Evolutionary conservation across 2,329 filamentous ascomycete species (phyloP).

Genomic region (Alternaria incomplexa): DNA sequence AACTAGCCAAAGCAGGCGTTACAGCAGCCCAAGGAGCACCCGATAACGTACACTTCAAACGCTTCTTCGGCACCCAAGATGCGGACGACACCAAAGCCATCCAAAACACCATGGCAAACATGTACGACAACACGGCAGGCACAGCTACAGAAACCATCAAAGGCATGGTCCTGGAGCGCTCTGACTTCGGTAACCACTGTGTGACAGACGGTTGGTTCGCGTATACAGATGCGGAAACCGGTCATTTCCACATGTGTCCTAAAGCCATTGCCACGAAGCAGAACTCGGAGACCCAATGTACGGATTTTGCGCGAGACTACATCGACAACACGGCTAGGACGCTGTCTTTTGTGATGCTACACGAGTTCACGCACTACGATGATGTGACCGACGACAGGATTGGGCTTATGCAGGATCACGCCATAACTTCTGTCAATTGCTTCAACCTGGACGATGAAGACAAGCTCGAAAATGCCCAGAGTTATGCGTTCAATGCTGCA

Average conservation of each 20-base stretch:
- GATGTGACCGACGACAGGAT: background rate
- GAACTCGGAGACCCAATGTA: background rate
- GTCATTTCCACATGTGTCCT: background rate
- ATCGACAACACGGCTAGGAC: background rate
- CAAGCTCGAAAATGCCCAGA: background rate
- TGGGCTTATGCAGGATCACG: no score
- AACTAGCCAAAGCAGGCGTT: background rate
- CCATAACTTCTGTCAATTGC: background rate
- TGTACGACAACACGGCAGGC: background rate
- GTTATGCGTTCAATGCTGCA: background rate
- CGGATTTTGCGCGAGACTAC: background rate
- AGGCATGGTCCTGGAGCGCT: background rate
- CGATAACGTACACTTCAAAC: background rate
- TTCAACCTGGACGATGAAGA: background rate
- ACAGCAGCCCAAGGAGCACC: background rate
- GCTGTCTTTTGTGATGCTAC: background rate
- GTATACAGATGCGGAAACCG: background rate
- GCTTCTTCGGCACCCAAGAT: background rate
- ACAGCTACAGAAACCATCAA: background rate
- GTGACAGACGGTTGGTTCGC: background rate
- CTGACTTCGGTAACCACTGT: background rate
- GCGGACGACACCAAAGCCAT: background rate
- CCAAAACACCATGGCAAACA: background rate
- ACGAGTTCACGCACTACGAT: background rate
- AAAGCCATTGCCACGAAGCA: background rate